These are phyloP conservation scores for Cutaneotrichosporon cyanovorans DNA, from an alignment of 1,284 basidiomycete species.

Conservation along the genomic window DNA sequence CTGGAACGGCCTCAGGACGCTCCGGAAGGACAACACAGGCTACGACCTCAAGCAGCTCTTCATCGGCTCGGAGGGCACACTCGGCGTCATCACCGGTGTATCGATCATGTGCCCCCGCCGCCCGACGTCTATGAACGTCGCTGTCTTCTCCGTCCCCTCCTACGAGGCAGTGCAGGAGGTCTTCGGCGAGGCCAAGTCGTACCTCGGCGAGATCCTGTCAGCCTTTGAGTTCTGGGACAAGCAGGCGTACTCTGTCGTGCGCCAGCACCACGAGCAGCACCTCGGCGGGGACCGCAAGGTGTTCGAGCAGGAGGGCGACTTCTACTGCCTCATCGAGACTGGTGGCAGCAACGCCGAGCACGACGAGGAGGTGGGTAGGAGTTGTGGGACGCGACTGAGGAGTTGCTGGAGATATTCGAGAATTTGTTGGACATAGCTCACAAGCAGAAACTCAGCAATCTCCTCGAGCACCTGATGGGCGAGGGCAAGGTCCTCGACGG, in stretches of 20 bases:
- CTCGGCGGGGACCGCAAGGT: constrained; percentile 41
- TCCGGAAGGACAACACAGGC: constrained; percentile 99
- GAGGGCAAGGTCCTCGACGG: constrained; percentile 80
- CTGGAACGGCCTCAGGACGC: constrained; percentile 65
- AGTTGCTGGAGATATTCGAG: too few relatives aligned
- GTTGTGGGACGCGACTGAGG: background rate
- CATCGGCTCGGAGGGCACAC: constrained; percentile 93
- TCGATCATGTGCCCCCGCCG: constrained; percentile 91
- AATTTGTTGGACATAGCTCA: too few relatives aligned
- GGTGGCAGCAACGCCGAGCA: constrained; percentile 90
- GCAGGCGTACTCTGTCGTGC: constrained; percentile 73
- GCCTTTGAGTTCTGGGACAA: constrained; percentile 95
- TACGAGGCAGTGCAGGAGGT: constrained; percentile 53
- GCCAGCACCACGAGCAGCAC: constrained; percentile 40
- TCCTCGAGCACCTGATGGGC: constrained; percentile 74
- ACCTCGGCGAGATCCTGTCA: constrained; percentile 90
- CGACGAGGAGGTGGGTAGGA: constrained; percentile 70
- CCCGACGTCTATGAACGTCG: constrained; percentile 57
- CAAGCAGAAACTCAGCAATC: constrained; percentile 72
- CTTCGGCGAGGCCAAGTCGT: constrained; percentile 53
- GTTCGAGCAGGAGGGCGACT: constrained; percentile 63
- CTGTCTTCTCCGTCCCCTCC: constrained; percentile 52
- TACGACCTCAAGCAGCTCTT: constrained; percentile 98
- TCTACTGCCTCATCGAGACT: constrained; percentile 89
- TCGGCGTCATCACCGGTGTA: constrained; percentile 90